Base-by-base conservation (phyloP, 2,329 filamentous ascomycete species). In the Fusarium mundagurra region DNA sequence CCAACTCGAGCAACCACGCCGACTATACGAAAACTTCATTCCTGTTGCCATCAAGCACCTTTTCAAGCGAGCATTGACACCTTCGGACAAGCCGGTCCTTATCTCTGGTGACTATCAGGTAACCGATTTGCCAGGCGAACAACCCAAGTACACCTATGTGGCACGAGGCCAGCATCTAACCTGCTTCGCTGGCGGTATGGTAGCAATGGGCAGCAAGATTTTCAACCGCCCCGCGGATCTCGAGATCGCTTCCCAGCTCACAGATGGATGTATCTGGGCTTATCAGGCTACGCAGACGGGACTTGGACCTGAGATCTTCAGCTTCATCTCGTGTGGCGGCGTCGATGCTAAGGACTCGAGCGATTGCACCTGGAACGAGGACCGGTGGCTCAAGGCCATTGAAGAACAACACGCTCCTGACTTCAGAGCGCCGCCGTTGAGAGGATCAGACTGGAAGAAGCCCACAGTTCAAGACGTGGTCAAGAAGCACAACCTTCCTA, bases 131-230 rank as follows among this genome's bases (percentile, higher is more conserved):
- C 71, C 72, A n/a, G 70, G 75, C 8, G 71, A 76, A 53, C 60
- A 74, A 27, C 71, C 72, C 58, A 79, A 78, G 44, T 76, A 76
- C 39, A 79, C 80, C 29, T 80, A 82, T 22, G 85, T 77, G 18
- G 78, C 84, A 9, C 81, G 85, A 70, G 80, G 80, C 24, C 89
- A 90, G 55, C 92, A 93, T 79, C 82, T 92, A 7, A 86, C 87
- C 8, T 93, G 91, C 79, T 93, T 92, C 77, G 85, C 88, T 7
- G 91, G 91, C 10, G 92, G 90, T n/a, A 90, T 92, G 87, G 88
- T 92, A 45, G 91, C 85, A 16, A 86, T 93, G 50, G 90, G 87
- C 22, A 88, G 90, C 3, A 88, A 87, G 58, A 82, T 92, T 31
- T 89, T 92, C 71, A 82, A 85, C 57, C 84, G 86, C 3, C 84